phyloP scores from a whole-genome alignment of 345 rosid genomes.

The Brassica incana region DNA sequence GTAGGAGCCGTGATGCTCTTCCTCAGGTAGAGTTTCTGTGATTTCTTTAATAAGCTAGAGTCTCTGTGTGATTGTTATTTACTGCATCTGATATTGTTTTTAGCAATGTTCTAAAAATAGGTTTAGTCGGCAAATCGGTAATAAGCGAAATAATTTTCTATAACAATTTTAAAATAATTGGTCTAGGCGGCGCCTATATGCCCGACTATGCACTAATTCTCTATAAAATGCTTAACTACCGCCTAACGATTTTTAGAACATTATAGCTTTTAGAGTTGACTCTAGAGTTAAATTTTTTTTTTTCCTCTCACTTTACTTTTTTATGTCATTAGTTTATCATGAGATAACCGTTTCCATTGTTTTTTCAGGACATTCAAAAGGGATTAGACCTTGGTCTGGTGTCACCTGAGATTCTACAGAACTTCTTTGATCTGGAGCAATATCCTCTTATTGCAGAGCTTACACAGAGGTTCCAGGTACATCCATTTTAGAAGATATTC shows the following conservation, averaged over 20 bases:
- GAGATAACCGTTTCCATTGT: constrained; percentile 6
- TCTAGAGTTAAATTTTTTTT: too few species aligned
- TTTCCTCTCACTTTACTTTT: neutral
- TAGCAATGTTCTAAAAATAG: neutral
- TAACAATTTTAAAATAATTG: too few species aligned
- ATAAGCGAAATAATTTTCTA: too few species aligned
- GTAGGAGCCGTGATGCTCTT: constrained; percentile 79
- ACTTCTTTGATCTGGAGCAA: constrained; percentile 82
- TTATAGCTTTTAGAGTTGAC: too few species aligned
- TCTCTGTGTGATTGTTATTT: constrained; percentile 1
- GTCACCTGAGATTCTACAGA: constrained; percentile 93
- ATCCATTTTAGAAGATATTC: neutral
- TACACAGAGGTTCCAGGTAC: constrained; percentile 82
- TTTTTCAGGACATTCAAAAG: constrained; percentile 80
- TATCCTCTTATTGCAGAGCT: constrained; percentile 87
- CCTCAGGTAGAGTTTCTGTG: constrained; percentile 61
- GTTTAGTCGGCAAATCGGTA: neutral
- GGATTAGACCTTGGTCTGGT: constrained; percentile 95
- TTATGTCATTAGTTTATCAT: constrained; percentile 14
- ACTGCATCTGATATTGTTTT: neutral
- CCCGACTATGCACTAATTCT: too few species aligned
- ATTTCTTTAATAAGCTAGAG: neutral
- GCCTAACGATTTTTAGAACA: too few species aligned
- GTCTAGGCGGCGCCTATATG: too few species aligned
- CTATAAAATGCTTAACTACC: too few species aligned